Evolutionary conservation across 2,329 filamentous ascomycete genomes (phyloP).

Genomic region (Fusarium buxicola): DNA sequence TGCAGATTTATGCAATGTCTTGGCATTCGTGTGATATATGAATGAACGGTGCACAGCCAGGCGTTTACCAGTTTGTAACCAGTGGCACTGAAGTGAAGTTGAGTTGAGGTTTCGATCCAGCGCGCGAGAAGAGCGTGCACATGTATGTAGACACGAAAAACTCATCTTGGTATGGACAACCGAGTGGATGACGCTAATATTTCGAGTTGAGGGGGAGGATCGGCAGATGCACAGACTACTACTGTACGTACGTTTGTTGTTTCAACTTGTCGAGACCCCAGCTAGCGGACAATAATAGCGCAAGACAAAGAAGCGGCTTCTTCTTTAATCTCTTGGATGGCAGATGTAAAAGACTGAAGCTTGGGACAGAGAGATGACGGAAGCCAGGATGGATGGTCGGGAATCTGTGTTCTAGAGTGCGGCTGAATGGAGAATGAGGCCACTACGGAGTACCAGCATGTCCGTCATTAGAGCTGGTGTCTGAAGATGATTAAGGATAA

Average conservation of each 20-base stretch:
- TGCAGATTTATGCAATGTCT: constrained; percentile 3
- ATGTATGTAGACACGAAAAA: constrained; percentile 10
- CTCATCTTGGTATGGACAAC: constrained; percentile 24
- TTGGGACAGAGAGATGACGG: not conserved
- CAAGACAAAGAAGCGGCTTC: constrained; percentile 29
- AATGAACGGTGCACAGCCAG: constrained; percentile 4
- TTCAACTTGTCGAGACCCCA: constrained; percentile 42
- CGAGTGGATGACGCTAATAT: constrained; percentile 25
- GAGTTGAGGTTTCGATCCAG: not conserved
- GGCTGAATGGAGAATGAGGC: constrained; percentile 20
- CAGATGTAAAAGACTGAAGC: not conserved
- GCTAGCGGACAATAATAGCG: constrained; percentile 35
- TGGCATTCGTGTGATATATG: not conserved
- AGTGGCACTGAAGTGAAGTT: too few species aligned
- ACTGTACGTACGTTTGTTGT: constrained; percentile 35
- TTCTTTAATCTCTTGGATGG: constrained; percentile 15
- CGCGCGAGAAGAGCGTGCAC: not conserved
- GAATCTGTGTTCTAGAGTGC: constrained; percentile 4
- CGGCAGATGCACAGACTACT: constrained; percentile 33
- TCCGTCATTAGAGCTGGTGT: not conserved
- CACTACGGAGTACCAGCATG: constrained; percentile 3
- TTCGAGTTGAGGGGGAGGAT: constrained; percentile 23
- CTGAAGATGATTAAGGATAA: constrained; percentile 1
- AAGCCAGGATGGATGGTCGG: not conserved
- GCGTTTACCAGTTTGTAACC: not conserved